Conservation (phyloP, 371 early-diverging fungal genomes). For the Amoeboaphelidium occidentale region DNA sequence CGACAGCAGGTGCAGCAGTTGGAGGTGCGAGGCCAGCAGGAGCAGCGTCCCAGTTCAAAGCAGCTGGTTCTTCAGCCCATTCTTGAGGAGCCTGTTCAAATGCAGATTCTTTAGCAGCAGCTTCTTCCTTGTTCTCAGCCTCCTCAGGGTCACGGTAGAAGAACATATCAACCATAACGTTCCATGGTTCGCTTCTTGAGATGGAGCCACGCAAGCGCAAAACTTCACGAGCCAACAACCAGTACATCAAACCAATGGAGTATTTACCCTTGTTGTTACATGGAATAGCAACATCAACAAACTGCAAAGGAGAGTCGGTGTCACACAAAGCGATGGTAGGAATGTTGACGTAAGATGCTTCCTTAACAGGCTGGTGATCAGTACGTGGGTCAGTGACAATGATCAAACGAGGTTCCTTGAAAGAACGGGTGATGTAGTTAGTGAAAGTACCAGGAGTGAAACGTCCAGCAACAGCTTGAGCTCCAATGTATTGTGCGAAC, state of each 20-base stretch:
- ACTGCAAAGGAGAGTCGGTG: constrained; percentile 76
- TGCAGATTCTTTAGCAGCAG: constrained; percentile 1
- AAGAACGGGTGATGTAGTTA: constrained; percentile 94
- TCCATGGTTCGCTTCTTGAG: constrained; percentile 57
- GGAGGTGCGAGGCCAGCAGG: neutral
- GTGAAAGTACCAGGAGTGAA: constrained; percentile 99
- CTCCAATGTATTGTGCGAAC: constrained; percentile 91
- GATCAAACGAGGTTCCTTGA: constrained; percentile 94
- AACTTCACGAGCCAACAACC: constrained; percentile 90
- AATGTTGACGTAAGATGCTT: constrained; percentile 97
- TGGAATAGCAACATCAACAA: constrained; percentile 98
- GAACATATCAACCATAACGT: constrained; percentile 96
- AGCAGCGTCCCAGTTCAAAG: neutral
- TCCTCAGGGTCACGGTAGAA: constrained; percentile 94
- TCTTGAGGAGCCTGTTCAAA: neutral
- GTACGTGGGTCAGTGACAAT: constrained; percentile 93
- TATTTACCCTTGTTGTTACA: constrained; percentile 98
- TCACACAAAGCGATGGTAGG: constrained; percentile 97
- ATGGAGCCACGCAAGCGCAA: constrained; percentile 87
- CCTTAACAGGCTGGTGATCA: constrained; percentile 95
- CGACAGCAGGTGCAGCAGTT: too few species aligned
- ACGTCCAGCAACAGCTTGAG: constrained; percentile 91
- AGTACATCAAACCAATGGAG: constrained; percentile 91
- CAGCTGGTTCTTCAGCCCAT: neutral
- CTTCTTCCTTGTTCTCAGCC: constrained; percentile 53